Base-by-base conservation (phyloP, 2,329 filamentous ascomycete genomes). In the Microthyrium microscopicum region DNA sequence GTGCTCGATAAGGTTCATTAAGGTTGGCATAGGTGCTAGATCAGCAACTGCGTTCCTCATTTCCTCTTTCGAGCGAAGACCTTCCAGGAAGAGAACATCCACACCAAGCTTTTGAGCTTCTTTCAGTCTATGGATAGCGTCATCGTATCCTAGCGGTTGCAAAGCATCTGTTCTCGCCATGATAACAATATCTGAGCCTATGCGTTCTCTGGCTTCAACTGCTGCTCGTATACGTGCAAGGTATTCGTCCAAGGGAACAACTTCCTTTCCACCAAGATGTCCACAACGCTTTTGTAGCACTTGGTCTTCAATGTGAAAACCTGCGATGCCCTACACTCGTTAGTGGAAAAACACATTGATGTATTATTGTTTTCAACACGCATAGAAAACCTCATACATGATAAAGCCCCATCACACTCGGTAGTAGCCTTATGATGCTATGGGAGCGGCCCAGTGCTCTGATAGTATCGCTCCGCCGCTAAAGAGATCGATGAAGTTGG, bases 141-240 rank as follows among this genome's bases (percentile, higher is more conserved):
- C 68, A 7, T 69, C 66, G 40, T 67, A 76, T 0, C 70, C 71
- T 5, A 61, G 54, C 0, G 57, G 53, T 39, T 71, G 68, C 3
- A 73, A 51, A 1, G 72, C 66, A 42, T 77, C 73, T 0, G 72
- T 77, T 8, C 73, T 60, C 1, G 71, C 72, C 36, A 78, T 76
- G 35, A 77, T 61, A 19, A 77, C 61, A 24, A 77, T 70, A 40
- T 76, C 71, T 12, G 59, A 59, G 8, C 56, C 55, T 20, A 64
- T 46, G 13, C 56, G 52, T 16, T 58, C 49, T 3, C 70, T 55
- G 1, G 69, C 65, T 5, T 58, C 52, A 9, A 52, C 55, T 0
- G 70, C 70, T 0, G 72, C 71, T 1, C 63, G 55, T 43, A 77
- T 69, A 0, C 73, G 59, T n/a, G 57, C 50, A n/a, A 60, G 46